Evolutionary conservation across 2,329 filamentous ascomycete species (phyloP).

Genomic region (Aureobasidium zeae): DNA sequence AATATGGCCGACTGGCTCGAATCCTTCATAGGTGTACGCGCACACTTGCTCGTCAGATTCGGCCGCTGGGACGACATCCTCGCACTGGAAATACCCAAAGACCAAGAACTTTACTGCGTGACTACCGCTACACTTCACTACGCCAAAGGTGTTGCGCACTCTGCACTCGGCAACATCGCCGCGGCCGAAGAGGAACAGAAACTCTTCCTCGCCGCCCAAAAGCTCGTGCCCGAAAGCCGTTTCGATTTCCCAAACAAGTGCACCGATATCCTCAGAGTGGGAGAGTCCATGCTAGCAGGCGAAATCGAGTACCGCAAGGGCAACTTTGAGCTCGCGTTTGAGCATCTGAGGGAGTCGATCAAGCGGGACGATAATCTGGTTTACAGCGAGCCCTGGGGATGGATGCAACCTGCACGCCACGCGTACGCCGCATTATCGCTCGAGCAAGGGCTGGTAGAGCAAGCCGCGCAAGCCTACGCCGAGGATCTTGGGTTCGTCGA

Average conservation of each 20-base stretch:
- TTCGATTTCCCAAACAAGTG: slow-evolving; percentile 64
- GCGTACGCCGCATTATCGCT: slow-evolving; percentile 58
- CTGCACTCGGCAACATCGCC: slow-evolving; percentile 46
- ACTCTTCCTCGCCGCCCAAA: slow-evolving; percentile 44
- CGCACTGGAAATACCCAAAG: slow-evolving; percentile 45
- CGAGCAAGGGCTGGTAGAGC: slow-evolving; percentile 46
- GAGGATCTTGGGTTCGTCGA: slow-evolving; percentile 35
- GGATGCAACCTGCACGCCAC: slow-evolving; percentile 66
- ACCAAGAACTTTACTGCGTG: slow-evolving; percentile 55
- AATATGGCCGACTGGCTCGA: slow-evolving; percentile 71
- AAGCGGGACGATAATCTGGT: slow-evolving; percentile 51
- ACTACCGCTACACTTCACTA: slow-evolving; percentile 62
- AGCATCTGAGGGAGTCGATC: slow-evolving; percentile 48
- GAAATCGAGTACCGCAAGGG: slow-evolving; percentile 62
- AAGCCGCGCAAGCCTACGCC: slow-evolving; percentile 32
- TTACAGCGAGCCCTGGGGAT: slow-evolving; percentile 67
- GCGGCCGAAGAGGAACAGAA: slow-evolving; percentile 41
- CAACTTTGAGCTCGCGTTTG: slow-evolving; percentile 50
- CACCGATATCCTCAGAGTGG: slow-evolving; percentile 52
- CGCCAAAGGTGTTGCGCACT: slow-evolving; percentile 57
- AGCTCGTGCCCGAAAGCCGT: slow-evolving; percentile 48
- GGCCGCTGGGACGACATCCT: slow-evolving; percentile 62
- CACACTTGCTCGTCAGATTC: slow-evolving; percentile 67
- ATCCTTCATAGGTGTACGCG: slow-evolving; percentile 55
- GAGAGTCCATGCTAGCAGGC: slow-evolving; percentile 57